Percentiles rank a stretch among this genome's conserved stretches.
Conservation (phyloP, 768 basidiomycete genomes). For the Mycena vitilis region DNA sequence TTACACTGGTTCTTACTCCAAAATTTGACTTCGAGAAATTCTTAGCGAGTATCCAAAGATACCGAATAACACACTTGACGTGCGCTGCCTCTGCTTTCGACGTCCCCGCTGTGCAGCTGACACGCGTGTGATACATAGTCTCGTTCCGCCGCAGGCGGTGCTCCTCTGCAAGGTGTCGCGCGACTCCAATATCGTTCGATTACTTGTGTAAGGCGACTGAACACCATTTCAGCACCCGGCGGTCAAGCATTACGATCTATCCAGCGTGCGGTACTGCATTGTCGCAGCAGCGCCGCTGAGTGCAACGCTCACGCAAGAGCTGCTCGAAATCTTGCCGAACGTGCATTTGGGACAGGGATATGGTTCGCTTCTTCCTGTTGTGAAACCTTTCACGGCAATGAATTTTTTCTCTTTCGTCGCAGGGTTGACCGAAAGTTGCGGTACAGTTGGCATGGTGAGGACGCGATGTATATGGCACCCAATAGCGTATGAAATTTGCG, state of each 20-base stretch:
- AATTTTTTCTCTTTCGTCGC: background rate
- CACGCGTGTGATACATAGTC: constrained; percentile 30
- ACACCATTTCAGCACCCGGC: constrained; percentile 44
- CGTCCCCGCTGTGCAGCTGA: background rate
- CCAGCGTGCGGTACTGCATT: constrained; percentile 47
- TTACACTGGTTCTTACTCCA: constrained; percentile 56
- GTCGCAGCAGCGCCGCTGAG: constrained; percentile 58
- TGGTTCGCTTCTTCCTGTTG: constrained; percentile 38
- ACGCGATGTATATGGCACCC: background rate
- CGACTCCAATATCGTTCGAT: background rate
- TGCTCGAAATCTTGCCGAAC: constrained; percentile 52
- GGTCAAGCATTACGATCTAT: constrained; percentile 51
- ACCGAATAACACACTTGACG: constrained; percentile 53
- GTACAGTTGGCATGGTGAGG: constrained; percentile 45
- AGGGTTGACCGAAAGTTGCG: constrained; percentile 50
- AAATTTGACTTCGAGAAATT: constrained; percentile 58
- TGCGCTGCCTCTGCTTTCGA: constrained; percentile 20
- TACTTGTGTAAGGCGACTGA: constrained; percentile 32
- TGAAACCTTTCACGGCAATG: no score
- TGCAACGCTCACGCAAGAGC: constrained; percentile 47
- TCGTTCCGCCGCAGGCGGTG: constrained; percentile 51
- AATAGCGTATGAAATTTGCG: background rate
- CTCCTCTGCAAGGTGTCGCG: constrained; percentile 47
- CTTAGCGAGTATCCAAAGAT: constrained; percentile 52
- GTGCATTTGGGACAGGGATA: constrained; percentile 56